phyloP scores from a whole-genome alignment of 2,329 filamentous ascomycete genomes.

The Neofusicoccum umdonicola region DNA sequence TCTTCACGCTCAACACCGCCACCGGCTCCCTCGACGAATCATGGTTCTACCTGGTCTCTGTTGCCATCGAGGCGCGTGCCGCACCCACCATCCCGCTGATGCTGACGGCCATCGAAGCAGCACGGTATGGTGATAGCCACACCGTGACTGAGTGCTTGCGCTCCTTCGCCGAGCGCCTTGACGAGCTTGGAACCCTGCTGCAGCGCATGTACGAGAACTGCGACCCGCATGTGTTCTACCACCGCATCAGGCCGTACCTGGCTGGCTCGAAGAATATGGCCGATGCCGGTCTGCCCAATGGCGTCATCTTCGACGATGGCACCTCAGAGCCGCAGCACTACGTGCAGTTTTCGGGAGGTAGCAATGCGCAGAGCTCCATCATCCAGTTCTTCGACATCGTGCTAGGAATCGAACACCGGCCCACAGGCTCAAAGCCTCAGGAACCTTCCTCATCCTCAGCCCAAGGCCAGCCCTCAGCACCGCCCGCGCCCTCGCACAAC shows the following conservation, averaged over 20 bases:
- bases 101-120: slow-evolving; percentile 81
- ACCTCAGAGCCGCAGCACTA: slow-evolving; percentile 62
- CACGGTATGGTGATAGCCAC: slow-evolving; percentile 65
- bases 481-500: slow-evolving; percentile 64
- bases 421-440: slow-evolving; percentile 69
- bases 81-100: slow-evolving; percentile 85
- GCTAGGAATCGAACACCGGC: slow-evolving; percentile 83
- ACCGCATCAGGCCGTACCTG: slow-evolving; percentile 92
- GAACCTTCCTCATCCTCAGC: slow-evolving; percentile 27
- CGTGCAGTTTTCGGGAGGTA: slow-evolving; percentile 86
- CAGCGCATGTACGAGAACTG: slow-evolving; percentile 94
- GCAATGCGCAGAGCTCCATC: slow-evolving; percentile 93
- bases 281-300: slow-evolving; percentile 83
- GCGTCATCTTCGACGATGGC: slow-evolving; percentile 83
- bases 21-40: slow-evolving; percentile 95
- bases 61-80: slow-evolving; percentile 90
- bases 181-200: slow-evolving; percentile 76
- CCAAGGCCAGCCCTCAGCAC: slow-evolving; percentile 34
- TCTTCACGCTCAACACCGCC: slow-evolving; percentile 84
- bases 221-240: slow-evolving; percentile 91
- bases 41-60: slow-evolving; percentile 96
- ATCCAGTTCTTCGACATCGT: slow-evolving; percentile 97
- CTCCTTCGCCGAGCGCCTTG: slow-evolving; percentile 79
- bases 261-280: slow-evolving; percentile 98
- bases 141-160: slow-evolving; percentile 75